Base-by-base conservation (phyloP, 2,329 filamentous ascomycete genomes). In the Fusarium tricinctum region DNA sequence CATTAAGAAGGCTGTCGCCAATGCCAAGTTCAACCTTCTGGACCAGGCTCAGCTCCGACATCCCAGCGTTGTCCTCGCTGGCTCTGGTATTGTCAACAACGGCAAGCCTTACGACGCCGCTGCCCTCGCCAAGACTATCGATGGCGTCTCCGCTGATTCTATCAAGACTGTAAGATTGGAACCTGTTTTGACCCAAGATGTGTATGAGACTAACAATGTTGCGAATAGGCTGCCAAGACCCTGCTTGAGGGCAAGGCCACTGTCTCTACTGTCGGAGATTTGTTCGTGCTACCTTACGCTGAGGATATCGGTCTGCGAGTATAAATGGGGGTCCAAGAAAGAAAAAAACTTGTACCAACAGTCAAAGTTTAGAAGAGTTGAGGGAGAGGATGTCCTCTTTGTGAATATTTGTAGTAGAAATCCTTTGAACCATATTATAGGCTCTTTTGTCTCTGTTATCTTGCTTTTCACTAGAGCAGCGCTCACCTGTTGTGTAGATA, bases 271-370 rank as follows among this genome's bases (percentile, higher is more conserved):
- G 94, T 98, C 68, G 96, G 96, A 80, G 96, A 99, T 80, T 87
- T 99, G 75, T 91, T 93, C 81, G 87, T 91, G 76, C 89, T 99
- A 78, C 96, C 96, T 59, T 99, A 91, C 79, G 96, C 94, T 72
- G 92, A 94, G 83, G 96, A 99, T 79, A 86, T 99, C 80, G 97
- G 95, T 75, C 88, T 99, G 78, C 93, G 91, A 80, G 93, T 97
- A 88, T 99, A 97, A 88, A 88, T 70, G 62, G 72, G 62, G 66
- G 64, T 73, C 68, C 66, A 71, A 71, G 68, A 66, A 73, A 73
- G 71, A 73, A 63, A 75, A 78, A 75, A 78, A 73, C 76, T 76
- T 82, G 80, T 82, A 82, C 72, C 79, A 82, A 81, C 78, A 82
- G 76, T 79, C 72, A 76, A 70, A 76, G 74, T 78, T 75, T 79